Evolutionary conservation across 2,329 filamentous ascomycete genomes (phyloP), one percentile per base, ranked within the genome.

Genomic region (Colletotrichum chlorophyti): DNA sequence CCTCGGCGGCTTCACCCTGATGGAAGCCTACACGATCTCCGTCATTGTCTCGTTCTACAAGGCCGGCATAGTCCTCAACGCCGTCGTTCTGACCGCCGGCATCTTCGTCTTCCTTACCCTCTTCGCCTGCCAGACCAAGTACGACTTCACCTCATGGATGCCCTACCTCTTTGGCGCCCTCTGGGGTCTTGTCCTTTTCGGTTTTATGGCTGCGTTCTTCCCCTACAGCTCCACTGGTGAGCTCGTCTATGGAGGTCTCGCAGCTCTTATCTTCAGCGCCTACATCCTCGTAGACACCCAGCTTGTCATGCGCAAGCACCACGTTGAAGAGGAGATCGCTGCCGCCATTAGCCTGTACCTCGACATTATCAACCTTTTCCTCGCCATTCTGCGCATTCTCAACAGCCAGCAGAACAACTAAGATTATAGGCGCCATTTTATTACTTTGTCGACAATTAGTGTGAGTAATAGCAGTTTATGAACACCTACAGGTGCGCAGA

Each of bases 221-320:
- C 93, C 92, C 4, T 85, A 89, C 74, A 91, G 82, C 74, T 92
- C 86, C 72, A 93, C 88, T 23, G 79, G 88, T 29, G 94, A 99
- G 76, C 86, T 98, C 51, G 82, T 92, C 61, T 98, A 97, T 69
- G 92, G 93, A 53, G 88, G 89, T 7, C 76, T 93, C 12, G 85
- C 86, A 0, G 94, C 95, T 3, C 78, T 99, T 41, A 86, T 99
- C 70, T 99, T 99, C 81, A 93, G 89, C 45, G 94, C 83, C 7
- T 99, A 99, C 76, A 96, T 99, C 62, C 83, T 99, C 42, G 91
- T 98, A 42, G 95, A 99, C 72, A 99, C 95, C 0, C 95, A 99
- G 81, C 79, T 99, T 67, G 87, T 99, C 62, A 90, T 99, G 85
- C 87, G 93, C 69, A 91, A 97, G 75, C 95, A 97, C 77, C 94